Evolutionary conservation across 257 asterid species (phyloP).

Genomic region (Striga asiatica): DNA sequence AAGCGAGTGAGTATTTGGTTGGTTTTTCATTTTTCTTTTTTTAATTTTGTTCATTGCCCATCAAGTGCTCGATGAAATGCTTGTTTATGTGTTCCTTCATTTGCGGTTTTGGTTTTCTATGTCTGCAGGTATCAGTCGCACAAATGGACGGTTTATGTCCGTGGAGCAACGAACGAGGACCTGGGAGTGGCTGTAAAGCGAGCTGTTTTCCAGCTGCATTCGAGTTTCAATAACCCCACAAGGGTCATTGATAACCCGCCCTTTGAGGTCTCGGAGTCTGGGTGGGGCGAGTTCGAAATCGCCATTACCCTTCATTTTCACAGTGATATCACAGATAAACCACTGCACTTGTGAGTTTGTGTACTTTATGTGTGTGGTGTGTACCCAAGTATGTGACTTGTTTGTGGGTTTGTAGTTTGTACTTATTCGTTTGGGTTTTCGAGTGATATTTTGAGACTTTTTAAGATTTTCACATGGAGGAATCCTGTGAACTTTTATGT

Average conservation of each 20-base stretch:
- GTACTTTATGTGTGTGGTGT: not conserved
- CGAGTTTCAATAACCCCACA: slow-evolving; percentile 86
- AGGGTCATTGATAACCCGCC: slow-evolving; percentile 72
- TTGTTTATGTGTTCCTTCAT: slow-evolving; percentile 2
- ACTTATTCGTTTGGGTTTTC: too few species aligned
- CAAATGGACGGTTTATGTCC: slow-evolving; percentile 85
- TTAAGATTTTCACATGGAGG: too few species aligned
- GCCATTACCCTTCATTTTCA: slow-evolving; percentile 86
- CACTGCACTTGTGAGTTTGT: slow-evolving; percentile 84
- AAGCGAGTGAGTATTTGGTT: slow-evolving; percentile 58
- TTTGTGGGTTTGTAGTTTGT: too few species aligned
- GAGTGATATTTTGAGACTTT: too few species aligned
- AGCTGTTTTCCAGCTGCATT: too few species aligned
- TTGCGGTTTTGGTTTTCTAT: not conserved
- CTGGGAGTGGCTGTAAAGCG: slow-evolving; percentile 74
- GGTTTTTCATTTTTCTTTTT: not conserved
- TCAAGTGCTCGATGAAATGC: slow-evolving; percentile 24
- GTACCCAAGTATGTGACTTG: too few species aligned
- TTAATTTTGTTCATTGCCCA: not conserved
- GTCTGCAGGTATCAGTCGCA: slow-evolving; percentile 69
- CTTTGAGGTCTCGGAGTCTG: slow-evolving; percentile 80
- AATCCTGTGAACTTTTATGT: too few species aligned
- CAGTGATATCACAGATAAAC: slow-evolving; percentile 62
- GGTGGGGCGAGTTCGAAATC: slow-evolving; percentile 99
- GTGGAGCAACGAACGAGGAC: slow-evolving; percentile 87